Evolutionary conservation across 148 eudicot genomes (phyloP), one percentile per base, ranked within the genome.

Genomic region (Vaccinium macrocarpon): DNA sequence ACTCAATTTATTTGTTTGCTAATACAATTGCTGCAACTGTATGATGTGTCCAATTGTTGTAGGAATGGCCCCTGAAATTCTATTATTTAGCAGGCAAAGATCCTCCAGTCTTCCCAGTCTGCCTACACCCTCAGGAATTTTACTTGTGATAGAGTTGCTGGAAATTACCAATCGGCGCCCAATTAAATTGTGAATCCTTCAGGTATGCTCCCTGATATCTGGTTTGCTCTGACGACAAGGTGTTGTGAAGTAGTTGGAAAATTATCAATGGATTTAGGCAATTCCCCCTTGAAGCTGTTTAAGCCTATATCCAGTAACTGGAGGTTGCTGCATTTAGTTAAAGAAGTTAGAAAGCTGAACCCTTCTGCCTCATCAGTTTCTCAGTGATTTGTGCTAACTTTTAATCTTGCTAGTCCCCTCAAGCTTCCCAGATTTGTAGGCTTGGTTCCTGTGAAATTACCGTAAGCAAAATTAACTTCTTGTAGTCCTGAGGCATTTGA

Each of bases 271-370:
- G 75, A 71, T 10, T 13, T 0, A 0, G 75, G 46, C 7, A 32
- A 32, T 15, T 13, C 46, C 32, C 48, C 75, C 32, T 2, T 6
- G 46, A 71, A 71, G 19, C 46, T 11, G 75, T 71, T 71, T 0
- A 0, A 0, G 2, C 70, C 32, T 23, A 64, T 64, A 13, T 9
- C 70, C 13, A 64, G 32, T 21, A 0, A 2, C 29, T 13, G 9
- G 38, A 88, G 79, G 8, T 25, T 83, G 7, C 79, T 76, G 81
- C 87, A 85, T 25, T 85, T 85, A 0, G 87, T 61, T 53, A 87
- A 64, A 3, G 89, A 70, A 27, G 81, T 73, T 35, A 85, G 68
- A 51, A 85, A 85, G 21, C 73, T 84, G 4, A 87, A 6, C 18
- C 79, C 89, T 13, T 84, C 59, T 15, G 35, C 53, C n/a, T 61